These are phyloP conservation scores for Apiotrichum gamsii DNA, from an alignment of 1,284 basidiomycete genomes.

Conservation along the genomic window DNA sequence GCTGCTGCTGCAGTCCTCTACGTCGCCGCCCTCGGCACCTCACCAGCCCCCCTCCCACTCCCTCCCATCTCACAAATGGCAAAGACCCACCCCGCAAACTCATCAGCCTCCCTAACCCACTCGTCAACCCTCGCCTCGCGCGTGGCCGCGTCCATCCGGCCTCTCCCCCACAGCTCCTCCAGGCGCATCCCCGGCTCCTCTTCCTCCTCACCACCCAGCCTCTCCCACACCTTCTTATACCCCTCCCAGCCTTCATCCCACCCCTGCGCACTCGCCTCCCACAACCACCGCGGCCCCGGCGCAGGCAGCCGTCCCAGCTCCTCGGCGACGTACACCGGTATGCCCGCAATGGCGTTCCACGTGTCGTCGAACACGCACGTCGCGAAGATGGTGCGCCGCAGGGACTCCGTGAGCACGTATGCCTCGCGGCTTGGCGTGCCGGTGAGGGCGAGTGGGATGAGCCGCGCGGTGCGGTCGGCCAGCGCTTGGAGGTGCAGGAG, in stretches of 20 bases:
- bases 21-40: too few relatives aligned
- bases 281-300: conserved; percentile 1
- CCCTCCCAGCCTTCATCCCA: not conserved
- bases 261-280: not conserved
- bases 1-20: too few relatives aligned
- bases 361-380: conserved; percentile 10
- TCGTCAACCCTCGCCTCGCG: not conserved
- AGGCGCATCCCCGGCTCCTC: conserved; percentile 1
- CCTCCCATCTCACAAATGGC: conserved; percentile 3
- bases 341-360: conserved; percentile 2
- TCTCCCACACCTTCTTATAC: not conserved
- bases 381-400: conserved; percentile 7
- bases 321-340: conserved; percentile 6
- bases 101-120: conserved; percentile 1
- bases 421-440: not conserved
- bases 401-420: conserved; percentile 3
- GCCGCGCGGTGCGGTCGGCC: conserved; percentile 5
- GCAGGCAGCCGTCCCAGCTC: conserved; percentile 5
- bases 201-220: not conserved
- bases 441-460: not conserved
- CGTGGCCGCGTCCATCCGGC: not conserved
- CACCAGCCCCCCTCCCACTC: not conserved
- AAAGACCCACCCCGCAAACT: not conserved
- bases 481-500: conserved; percentile 6
- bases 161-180: conserved; percentile 1